Percentiles rank a stretch among this genome's conserved stretches.
Conservation (phyloP, 2,329 filamentous ascomycete genomes). For the Diplodia seriata region DNA sequence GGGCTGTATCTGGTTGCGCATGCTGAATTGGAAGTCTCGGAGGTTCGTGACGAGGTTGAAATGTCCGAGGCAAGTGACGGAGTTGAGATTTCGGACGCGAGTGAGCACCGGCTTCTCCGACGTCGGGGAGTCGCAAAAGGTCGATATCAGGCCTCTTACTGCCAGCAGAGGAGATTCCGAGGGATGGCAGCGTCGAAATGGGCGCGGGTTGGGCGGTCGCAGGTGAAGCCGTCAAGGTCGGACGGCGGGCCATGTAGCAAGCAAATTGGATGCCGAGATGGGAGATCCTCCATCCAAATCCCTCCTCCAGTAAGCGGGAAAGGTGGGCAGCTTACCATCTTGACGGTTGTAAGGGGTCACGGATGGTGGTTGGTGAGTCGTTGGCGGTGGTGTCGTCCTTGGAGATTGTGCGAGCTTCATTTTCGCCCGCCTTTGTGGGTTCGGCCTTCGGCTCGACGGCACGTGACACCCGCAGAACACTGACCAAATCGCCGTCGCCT, state of each 20-base stretch:
- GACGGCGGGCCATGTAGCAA: constrained; percentile 4
- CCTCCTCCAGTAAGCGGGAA: constrained; percentile 4
- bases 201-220: constrained; percentile 4
- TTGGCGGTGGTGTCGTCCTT: constrained; percentile 38
- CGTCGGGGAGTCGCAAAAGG: neutral
- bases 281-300: neutral
- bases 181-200: neutral
- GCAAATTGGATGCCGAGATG: constrained; percentile 9
- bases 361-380: constrained; percentile 43
- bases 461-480: constrained; percentile 24
- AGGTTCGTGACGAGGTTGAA: neutral
- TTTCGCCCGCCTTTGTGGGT: constrained; percentile 41
- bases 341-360: constrained; percentile 48
- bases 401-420: constrained; percentile 37
- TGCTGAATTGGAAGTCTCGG: neutral
- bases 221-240: constrained; percentile 6
- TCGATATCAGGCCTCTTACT: neutral
- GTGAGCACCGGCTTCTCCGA: neutral
- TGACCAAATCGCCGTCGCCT: too few species aligned
- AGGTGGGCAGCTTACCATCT: constrained; percentile 46
- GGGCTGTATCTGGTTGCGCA: neutral
- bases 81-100: neutral
- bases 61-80: neutral
- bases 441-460: constrained; percentile 38
- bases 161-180: neutral